These are phyloP conservation scores for Metarhizium brunneum DNA, from an alignment of 2,329 filamentous ascomycete species.

Conservation along the genomic window DNA sequence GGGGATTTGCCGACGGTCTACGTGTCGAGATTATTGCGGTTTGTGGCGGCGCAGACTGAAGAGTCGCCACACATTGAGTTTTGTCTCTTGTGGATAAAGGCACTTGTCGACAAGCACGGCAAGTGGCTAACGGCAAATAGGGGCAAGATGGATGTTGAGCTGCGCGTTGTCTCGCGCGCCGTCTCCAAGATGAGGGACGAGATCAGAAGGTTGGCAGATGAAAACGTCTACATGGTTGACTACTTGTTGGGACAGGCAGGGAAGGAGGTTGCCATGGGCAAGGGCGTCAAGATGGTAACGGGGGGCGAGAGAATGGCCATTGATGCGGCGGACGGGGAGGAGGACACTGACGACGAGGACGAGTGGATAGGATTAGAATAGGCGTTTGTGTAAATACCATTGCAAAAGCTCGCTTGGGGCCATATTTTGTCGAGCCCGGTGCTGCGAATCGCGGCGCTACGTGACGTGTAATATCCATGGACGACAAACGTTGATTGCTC, in stretches of 20 bases:
- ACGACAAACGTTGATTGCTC: too few relatives aligned
- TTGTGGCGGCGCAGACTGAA: conserved; percentile 80
- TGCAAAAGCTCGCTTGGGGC: background rate
- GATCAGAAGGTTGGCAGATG: conserved; percentile 72
- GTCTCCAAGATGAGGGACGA: conserved; percentile 74
- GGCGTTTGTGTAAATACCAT: conserved; percentile 1
- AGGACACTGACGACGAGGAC: conserved; percentile 24
- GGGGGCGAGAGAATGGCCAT: conserved; percentile 12
- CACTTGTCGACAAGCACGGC: conserved; percentile 72
- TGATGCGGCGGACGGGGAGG: conserved; percentile 18
- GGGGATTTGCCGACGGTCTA: conserved; percentile 76
- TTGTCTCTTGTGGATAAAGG: conserved; percentile 86
- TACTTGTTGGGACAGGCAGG: conserved; percentile 56
- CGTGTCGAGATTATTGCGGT: conserved; percentile 73
- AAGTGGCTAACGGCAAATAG: conserved; percentile 75
- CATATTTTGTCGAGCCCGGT: background rate
- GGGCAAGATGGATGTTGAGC: conserved; percentile 71
- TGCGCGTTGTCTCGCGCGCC: conserved; percentile 73
- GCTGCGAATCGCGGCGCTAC: too few relatives aligned
- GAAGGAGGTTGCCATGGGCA: conserved; percentile 15
- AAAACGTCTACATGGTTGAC: conserved; percentile 83
- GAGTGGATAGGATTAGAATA: conserved; percentile 43
- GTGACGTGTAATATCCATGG: too few relatives aligned
- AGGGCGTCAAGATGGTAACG: conserved; percentile 8
- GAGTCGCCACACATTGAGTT: conserved; percentile 91